phyloP scores from a whole-genome alignment of 2,329 filamentous ascomycete genomes.

The Ilyonectria robusta region DNA sequence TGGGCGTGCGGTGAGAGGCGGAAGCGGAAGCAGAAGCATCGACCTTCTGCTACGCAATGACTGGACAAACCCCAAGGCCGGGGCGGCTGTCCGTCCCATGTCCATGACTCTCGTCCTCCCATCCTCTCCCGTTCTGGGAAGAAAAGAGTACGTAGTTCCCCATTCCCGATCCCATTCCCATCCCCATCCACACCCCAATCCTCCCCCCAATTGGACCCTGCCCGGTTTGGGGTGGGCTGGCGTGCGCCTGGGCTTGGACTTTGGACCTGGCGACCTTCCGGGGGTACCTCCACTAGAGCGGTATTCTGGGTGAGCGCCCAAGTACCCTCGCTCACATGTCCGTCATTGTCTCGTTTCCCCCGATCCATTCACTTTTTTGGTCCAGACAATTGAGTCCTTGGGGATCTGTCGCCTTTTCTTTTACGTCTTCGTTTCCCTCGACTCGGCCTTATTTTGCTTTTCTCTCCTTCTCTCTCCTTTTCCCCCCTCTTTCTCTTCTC shows the following conservation, averaged over 20 bases:
- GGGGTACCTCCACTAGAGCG: conserved; percentile 41
- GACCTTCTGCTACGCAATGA: conserved; percentile 11
- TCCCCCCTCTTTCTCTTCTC: conserved; percentile 27
- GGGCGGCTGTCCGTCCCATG: conserved; percentile 16
- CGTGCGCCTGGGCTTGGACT: conserved; percentile 36
- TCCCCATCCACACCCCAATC: conserved; percentile 32
- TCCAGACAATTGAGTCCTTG: conserved; percentile 17
- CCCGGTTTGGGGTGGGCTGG: conserved; percentile 37
- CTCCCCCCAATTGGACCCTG: conserved; percentile 39
- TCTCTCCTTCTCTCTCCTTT: conserved; percentile 28
- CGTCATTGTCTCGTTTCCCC: conserved; percentile 32
- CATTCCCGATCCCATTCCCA: conserved; percentile 23
- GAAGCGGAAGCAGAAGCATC: conserved; percentile 8
- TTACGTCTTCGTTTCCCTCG: conserved; percentile 24
- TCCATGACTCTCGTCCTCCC: conserved; percentile 11
- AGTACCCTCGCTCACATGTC: conserved; percentile 46
- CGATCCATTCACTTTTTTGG: conserved; percentile 14
- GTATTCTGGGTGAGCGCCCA: conserved; percentile 32
- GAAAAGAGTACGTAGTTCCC: conserved; percentile 22
- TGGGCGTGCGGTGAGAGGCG: conserved; percentile 10
- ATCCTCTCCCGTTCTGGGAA: conserved; percentile 6
- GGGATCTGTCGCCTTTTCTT: conserved; percentile 21
- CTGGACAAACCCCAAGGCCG: conserved; percentile 10
- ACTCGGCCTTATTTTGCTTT: conserved; percentile 27
- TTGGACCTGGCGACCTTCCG: conserved; percentile 38